Evolutionary conservation across 495 filamentous ascomycete genomes (phyloP).

Genomic region (Xylaria nigripes): DNA sequence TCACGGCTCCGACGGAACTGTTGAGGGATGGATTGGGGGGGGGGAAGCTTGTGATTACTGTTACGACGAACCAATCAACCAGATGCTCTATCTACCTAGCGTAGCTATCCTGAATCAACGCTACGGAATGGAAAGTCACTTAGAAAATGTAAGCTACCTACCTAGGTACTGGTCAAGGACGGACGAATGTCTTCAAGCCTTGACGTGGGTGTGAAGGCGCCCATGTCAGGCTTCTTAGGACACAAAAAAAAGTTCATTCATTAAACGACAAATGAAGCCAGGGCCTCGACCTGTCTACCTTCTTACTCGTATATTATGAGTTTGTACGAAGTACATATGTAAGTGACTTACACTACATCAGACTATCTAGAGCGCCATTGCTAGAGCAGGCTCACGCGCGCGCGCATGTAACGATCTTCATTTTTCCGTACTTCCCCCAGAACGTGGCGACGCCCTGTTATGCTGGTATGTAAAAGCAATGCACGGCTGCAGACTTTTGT

Average conservation of each 20-base stretch:
- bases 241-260: too few relatives aligned
- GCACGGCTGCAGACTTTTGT: constrained; percentile 10
- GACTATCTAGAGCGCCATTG: not conserved
- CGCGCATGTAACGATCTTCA: constrained; percentile 9
- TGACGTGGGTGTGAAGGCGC: not conserved
- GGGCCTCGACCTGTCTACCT: not conserved
- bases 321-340: not conserved
- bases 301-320: too few relatives aligned
- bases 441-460: constrained; percentile 14
- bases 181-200: not conserved
- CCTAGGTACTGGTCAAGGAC: not conserved
- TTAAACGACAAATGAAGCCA: not conserved
- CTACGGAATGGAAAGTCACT: too few relatives aligned
- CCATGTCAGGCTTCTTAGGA: not conserved
- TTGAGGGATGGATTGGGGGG: not conserved
- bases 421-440: constrained; percentile 9
- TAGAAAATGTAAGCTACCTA: not conserved
- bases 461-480: constrained; percentile 15
- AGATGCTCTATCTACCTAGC: not conserved
- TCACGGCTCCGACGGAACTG: not conserved
- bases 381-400: not conserved
- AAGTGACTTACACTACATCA: not conserved
- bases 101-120: not conserved
- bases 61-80: constrained; percentile 1
- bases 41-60: constrained; percentile 7